phyloP scores from a whole-genome alignment of 495 filamentous ascomycete species.

The Astrocystis sublimbata region DNA sequence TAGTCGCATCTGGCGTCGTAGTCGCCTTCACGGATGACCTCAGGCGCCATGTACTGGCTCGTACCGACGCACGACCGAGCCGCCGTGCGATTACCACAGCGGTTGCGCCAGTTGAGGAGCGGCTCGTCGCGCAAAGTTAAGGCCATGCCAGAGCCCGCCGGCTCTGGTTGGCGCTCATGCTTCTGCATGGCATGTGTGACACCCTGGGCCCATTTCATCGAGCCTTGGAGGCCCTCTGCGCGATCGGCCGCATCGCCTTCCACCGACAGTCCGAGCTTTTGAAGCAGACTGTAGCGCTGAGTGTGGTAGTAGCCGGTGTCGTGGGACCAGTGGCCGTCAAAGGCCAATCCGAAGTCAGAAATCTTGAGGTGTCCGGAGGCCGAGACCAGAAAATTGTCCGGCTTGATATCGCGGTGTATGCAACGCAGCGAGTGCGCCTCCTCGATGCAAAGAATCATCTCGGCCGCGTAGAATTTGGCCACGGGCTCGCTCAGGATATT shows the following conservation, averaged over 20 bases:
- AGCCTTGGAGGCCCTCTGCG: constrained; percentile 52
- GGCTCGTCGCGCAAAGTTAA: constrained; percentile 43
- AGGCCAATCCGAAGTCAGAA: constrained; percentile 91
- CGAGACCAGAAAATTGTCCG: constrained; percentile 92
- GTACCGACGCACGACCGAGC: constrained; percentile 91
- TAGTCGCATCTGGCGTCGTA: constrained; percentile 95
- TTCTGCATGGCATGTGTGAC: constrained; percentile 51
- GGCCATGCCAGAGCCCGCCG: constrained; percentile 19
- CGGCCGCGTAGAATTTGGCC: constrained; percentile 83
- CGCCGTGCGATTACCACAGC: constrained; percentile 67
- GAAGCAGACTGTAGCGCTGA: constrained; percentile 74
- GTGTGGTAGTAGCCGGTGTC: constrained; percentile 81
- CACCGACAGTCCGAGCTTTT: constrained; percentile 71
- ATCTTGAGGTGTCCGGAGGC: constrained; percentile 90
- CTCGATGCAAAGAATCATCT: constrained; percentile 95
- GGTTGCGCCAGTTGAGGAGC: constrained; percentile 77
- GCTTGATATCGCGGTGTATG: constrained; percentile 95
- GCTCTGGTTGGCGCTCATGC: constrained; percentile 44
- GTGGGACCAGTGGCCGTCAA: constrained; percentile 93
- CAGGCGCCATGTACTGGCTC: constrained; percentile 96
- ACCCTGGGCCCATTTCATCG: constrained; percentile 48
- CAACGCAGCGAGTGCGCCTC: constrained; percentile 83
- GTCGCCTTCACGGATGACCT: constrained; percentile 76
- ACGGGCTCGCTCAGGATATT: constrained; percentile 74
- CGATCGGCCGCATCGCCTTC: constrained; percentile 75